A percentile compares a stretch with the other conserved stretches of the same genome.
Conservation (phyloP, 768 basidiomycete species). For the Pholiota conissans region DNA sequence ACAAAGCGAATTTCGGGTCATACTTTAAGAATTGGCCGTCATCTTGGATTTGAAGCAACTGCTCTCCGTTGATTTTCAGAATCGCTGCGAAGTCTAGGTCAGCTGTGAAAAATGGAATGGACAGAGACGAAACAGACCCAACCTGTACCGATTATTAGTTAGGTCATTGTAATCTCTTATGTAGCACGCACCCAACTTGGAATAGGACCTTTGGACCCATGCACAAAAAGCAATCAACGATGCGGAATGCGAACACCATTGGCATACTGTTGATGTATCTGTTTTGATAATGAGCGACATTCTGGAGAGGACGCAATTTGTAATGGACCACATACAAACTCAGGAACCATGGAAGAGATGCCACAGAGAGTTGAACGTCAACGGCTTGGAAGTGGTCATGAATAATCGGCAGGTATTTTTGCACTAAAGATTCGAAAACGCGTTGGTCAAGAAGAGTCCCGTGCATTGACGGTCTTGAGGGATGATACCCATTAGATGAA, state of each 20-base stretch:
- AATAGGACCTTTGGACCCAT: constrained; percentile 99
- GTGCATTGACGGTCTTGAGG: constrained; percentile 89
- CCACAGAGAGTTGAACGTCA: constrained; percentile 96
- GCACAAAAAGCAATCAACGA: constrained; percentile 97
- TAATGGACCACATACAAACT: constrained; percentile 72
- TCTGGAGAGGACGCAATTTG: neutral
- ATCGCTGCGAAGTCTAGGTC: constrained; percentile 60
- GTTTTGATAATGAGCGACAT: neutral
- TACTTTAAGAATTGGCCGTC: constrained; percentile 97
- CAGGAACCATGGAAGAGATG: constrained; percentile 97
- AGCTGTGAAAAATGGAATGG: constrained; percentile 1
- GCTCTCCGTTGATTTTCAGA: constrained; percentile 95
- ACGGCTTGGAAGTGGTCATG: constrained; percentile 89
- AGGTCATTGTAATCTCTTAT: neutral
- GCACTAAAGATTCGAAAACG: constrained; percentile 93
- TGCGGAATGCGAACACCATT: constrained; percentile 96
- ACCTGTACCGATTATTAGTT: constrained; percentile 33
- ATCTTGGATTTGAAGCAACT: constrained; percentile 89
- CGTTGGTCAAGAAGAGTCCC: constrained; percentile 98
- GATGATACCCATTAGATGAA: constrained; percentile 1
- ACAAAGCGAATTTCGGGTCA: constrained; percentile 19
- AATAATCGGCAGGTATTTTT: constrained; percentile 87
- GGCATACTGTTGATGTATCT: constrained; percentile 94
- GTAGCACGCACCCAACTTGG: constrained; percentile 84
- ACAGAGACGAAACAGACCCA: constrained; percentile 43